These are phyloP conservation scores for Trametes hirsuta DNA, from an alignment of 1,284 basidiomycete genomes.

Conservation along the genomic window DNA sequence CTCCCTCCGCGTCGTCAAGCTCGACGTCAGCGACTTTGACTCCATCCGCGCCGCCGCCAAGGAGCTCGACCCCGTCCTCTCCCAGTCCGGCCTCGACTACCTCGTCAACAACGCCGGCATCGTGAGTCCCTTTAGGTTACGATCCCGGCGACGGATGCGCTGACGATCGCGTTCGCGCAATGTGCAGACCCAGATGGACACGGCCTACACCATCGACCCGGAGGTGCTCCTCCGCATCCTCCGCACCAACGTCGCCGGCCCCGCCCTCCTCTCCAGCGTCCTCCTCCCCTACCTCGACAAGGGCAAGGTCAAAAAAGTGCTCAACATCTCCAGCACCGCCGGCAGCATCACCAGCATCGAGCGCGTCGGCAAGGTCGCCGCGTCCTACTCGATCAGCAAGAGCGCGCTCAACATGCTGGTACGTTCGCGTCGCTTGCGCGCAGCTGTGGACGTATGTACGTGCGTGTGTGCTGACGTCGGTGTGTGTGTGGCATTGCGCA, in stretches of 20 bases:
- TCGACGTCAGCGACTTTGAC: constrained; percentile 34
- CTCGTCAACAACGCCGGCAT: constrained; percentile 44
- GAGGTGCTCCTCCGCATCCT: constrained; percentile 27
- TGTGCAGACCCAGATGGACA: constrained; percentile 18
- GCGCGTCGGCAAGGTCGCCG: neutral
- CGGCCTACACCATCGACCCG: constrained; percentile 16
- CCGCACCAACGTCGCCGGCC: constrained; percentile 8
- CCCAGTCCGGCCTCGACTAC: constrained; percentile 38
- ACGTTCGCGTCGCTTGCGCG: constrained; percentile 7
- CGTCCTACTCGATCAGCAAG: constrained; percentile 36
- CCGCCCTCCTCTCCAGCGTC: constrained; percentile 34
- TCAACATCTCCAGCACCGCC: constrained; percentile 38
- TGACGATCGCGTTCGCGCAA: neutral
- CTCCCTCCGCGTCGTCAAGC: constrained; percentile 34
- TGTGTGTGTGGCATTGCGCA: neutral
- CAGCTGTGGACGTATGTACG: neutral
- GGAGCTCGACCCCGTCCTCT: neutral
- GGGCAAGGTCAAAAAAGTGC: constrained; percentile 37
- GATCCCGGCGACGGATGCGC: neutral
- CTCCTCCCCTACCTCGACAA: constrained; percentile 37
- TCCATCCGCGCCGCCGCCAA: neutral
- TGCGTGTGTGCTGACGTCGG: neutral
- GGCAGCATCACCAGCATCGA: constrained; percentile 32
- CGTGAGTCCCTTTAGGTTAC: constrained; percentile 21
- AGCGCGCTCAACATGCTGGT: constrained; percentile 36